Evolutionary conservation across 2,329 filamentous ascomycete species (phyloP).

Genomic region (Alternaria triticina): DNA sequence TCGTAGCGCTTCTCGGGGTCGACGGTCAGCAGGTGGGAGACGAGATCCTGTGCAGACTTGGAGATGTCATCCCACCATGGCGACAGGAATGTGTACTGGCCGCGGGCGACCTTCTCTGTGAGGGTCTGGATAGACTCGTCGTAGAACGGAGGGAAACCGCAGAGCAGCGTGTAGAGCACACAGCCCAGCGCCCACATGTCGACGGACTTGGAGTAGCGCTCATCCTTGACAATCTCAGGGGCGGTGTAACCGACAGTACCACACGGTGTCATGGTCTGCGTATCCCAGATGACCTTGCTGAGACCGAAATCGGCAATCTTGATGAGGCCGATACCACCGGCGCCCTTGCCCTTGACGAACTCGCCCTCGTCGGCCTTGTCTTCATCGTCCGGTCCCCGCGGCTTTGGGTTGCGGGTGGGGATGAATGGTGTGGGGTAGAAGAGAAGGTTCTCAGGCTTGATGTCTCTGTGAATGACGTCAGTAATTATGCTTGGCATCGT

Average conservation of each 20-base stretch:
- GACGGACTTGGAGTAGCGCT: conserved; percentile 97
- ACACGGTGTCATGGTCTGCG: conserved; percentile 98
- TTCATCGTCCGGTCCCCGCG: conserved; percentile 85
- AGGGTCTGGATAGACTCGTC: conserved; percentile 97
- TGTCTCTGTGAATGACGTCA: conserved; percentile 71
- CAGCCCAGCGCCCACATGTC: conserved; percentile 99
- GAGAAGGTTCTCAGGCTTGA: conserved; percentile 96
- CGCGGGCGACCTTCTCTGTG: conserved; percentile 95
- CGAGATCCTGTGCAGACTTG: conserved; percentile 89
- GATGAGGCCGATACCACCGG: conserved; percentile 90
- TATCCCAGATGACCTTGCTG: conserved; percentile 98
- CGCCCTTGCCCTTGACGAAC: conserved; percentile 79
- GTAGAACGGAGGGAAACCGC: conserved; percentile 97
- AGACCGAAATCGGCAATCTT: conserved; percentile 98
- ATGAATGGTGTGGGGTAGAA: conserved; percentile 87
- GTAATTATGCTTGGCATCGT: conserved; percentile 15
- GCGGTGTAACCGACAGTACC: conserved; percentile 98
- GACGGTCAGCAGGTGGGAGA: conserved; percentile 90
- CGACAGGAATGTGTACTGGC: conserved; percentile 96
- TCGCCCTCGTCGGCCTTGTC: conserved; percentile 98
- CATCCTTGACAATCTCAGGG: conserved; percentile 98
- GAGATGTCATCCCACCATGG: conserved; percentile 99
- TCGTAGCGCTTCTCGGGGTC: conserved; percentile 95
- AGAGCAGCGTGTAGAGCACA: conserved; percentile 94
- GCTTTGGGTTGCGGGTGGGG: conserved; percentile 80